Evolutionary conservation across 2,329 filamentous ascomycete species (phyloP), one percentile per base, ranked within the genome.

Genomic region (Penicillium sclerotigenum): DNA sequence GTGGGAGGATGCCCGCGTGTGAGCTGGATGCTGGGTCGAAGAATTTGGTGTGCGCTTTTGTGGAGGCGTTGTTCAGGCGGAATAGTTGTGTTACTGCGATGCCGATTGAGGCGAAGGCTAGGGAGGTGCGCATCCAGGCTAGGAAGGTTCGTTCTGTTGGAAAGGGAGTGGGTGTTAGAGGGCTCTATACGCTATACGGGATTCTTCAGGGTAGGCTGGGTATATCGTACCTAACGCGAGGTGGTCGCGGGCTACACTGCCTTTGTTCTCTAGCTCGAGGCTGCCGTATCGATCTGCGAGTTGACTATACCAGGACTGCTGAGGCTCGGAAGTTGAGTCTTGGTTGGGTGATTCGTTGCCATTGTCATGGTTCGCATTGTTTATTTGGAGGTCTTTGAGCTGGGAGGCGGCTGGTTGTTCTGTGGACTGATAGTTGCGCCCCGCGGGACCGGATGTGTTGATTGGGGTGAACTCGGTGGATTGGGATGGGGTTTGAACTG

Each of bases 81-180:
- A 87, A 87, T 49, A 87, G 79, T 63, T 87, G 85, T 1, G 85
- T 87, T 40, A 87, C 77, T 24, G 85, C 85, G 42, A 87, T 85
- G 52, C 85, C 85, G 64, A 87, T 87, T 53, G 78, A 82, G 16
- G 85, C 85, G 68, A 87, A 87, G 50, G 83, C 83, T 51, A 87
- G 77, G 14, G 83, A 86, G 16, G 85, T 87, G 52, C 85, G 80
- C 56, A 87, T 79, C 85, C 85, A 87, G 59, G 85, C 85, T 40
- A 87, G 78, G 71, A 87, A 87, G n/a, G 85, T 87, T 38, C 85
- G 80, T 71, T 87, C 85, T 85, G 61, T 40, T 54, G 45, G 24
- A n/a, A 33, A 46, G 13, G 18, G 3, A 4, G 29, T 34, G 14
- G 22, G 28, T 16, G 18, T 62, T 54, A 61, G 55, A 26, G 16